Base-by-base conservation (phyloP, 169 alveolate species). In the Plasmodium coatneyi region DNA sequence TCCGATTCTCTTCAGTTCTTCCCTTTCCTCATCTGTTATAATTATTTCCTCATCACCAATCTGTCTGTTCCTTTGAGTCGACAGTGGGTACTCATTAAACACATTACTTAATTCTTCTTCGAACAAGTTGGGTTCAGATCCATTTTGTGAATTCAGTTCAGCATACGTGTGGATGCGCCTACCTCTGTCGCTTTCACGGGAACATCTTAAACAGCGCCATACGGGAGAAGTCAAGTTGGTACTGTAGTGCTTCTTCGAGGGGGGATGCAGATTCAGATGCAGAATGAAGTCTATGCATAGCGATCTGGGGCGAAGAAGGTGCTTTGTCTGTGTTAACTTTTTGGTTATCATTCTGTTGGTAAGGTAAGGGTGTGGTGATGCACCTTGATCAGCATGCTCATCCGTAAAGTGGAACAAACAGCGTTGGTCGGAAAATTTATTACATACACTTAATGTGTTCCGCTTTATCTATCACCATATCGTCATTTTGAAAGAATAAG, bases 41-140 rank as follows among this genome's bases (percentile, higher is more conserved):
- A 76, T 34, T 86, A 86, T 72, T 52, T 86, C 93, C 80, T 86
- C 93, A 70, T 71, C 32, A 0, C 30, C 49, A 70, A 46, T 34
- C 49, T 5, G 54, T 32, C 60, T 70, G 5, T 86, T 82, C 14
- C 19, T 54, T 32, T 54, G 41, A 39, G 52, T 70, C 7, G 22
- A 36, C 19, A 86, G 25, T 49, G 93, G 71, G 71, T 54, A 86
- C 71, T 86, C 80, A 3, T 86, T 86, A 30, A 74, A 86, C 9
- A 86, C 71, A 4, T 74, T 86, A 19, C 43, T 86, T 28, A 86
- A 39, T 76, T 86, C 93, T 86, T 86, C 93, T 49, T 74, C 93
- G 66, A 74, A 86, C 7, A 86, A 0, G 66, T 86, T 86, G n/a
- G 76, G 76, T 28, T 12, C 28, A 7, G 56, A 16, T 43, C 66